Percentiles rank a stretch among this genome's conserved stretches.
Conservation (phyloP, 2,329 filamentous ascomycete genomes). For the Apiospora pterosperma region DNA sequence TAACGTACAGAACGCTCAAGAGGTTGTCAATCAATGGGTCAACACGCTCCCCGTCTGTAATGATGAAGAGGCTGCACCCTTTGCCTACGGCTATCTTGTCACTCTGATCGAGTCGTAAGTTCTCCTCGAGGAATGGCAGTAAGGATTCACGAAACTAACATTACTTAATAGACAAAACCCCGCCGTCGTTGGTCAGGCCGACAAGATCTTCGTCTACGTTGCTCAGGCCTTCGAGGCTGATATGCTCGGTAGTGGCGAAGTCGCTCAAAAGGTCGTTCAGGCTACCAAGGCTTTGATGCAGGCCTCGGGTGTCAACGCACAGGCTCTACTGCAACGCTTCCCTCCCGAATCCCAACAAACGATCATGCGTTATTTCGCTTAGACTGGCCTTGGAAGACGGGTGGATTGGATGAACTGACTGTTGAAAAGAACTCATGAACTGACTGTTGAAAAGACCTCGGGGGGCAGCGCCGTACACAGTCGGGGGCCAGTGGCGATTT, state of each 20-base stretch:
- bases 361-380: slow-evolving; percentile 76
- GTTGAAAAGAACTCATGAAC: neutral
- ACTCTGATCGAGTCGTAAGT: slow-evolving; percentile 94
- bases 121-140: neutral
- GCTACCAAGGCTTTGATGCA: slow-evolving; percentile 77
- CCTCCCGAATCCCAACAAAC: slow-evolving; percentile 76
- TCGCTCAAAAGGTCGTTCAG: slow-evolving; percentile 70
- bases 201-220: slow-evolving; percentile 80
- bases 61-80: slow-evolving; percentile 95
- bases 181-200: slow-evolving; percentile 71
- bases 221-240: slow-evolving; percentile 88
- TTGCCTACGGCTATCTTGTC: slow-evolving; percentile 88
- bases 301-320: slow-evolving; percentile 70
- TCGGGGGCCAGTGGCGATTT: neutral
- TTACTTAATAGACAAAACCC: slow-evolving; percentile 71
- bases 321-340: slow-evolving; percentile 71
- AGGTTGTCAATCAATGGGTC: slow-evolving; percentile 81
- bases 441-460: neutral
- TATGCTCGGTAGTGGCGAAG: slow-evolving; percentile 75
- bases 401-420: neutral
- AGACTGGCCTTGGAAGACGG: slow-evolving; percentile 19
- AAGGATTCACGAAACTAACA: slow-evolving; percentile 3
- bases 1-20: slow-evolving; percentile 72
- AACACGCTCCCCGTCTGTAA: slow-evolving; percentile 88
- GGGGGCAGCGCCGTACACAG: neutral